These are phyloP conservation scores for Fusarium devonianum DNA, from an alignment of 2,329 filamentous ascomycete species.

Conservation along the genomic window DNA sequence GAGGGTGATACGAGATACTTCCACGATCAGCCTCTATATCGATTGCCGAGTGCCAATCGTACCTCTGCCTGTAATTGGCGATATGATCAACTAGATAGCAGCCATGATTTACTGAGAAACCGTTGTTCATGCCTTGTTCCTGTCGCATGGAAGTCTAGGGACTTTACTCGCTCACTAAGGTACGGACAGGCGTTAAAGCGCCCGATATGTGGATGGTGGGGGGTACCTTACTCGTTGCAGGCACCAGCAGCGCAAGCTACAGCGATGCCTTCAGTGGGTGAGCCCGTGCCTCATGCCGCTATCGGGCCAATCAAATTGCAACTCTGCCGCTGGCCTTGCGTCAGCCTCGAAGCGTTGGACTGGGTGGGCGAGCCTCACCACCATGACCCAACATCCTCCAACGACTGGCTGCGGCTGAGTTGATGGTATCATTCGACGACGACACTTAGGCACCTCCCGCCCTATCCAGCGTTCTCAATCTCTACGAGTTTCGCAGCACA, in stretches of 20 bases:
- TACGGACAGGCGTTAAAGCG: no score
- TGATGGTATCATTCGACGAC: constrained; percentile 5
- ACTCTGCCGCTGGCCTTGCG: constrained; percentile 17
- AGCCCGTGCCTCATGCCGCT: constrained; percentile 4
- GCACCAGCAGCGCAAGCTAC: constrained; percentile 7
- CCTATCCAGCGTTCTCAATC: neutral
- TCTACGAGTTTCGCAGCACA: neutral
- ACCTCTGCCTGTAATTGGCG: neutral
- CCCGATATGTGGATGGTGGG: constrained; percentile 32
- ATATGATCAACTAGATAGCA: neutral
- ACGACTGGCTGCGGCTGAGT: constrained; percentile 26
- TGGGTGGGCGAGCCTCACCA: constrained; percentile 37
- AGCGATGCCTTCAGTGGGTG: constrained; percentile 18
- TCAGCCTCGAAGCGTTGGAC: constrained; percentile 36
- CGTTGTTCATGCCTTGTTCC: neutral
- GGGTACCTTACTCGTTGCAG: constrained; percentile 4
- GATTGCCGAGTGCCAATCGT: neutral
- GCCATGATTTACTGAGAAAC: no score
- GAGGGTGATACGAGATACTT: constrained; percentile 17
- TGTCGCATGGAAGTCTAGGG: constrained; percentile 16
- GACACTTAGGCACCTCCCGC: constrained; percentile 8
- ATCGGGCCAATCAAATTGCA: constrained; percentile 20
- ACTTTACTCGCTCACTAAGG: neutral
- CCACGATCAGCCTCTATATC: neutral
- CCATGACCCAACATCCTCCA: constrained; percentile 36